Evolutionary conservation across 108 stramenopile genomes (phyloP).

Genomic region (Nitzschia sp.): DNA sequence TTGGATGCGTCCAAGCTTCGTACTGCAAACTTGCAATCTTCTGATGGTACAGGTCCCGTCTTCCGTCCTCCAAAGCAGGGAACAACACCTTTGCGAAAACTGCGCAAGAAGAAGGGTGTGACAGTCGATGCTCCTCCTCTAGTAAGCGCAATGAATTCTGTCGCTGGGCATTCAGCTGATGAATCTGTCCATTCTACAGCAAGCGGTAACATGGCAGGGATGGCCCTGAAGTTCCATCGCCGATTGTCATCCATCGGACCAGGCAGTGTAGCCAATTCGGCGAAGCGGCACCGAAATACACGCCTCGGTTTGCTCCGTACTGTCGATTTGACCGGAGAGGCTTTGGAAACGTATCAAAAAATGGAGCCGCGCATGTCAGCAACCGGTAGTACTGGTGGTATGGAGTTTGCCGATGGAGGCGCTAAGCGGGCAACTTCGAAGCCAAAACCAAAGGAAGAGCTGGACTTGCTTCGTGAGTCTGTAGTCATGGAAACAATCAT

Average conservation of each 20-base stretch:
- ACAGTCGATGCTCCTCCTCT: not conserved
- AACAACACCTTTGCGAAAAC: not conserved
- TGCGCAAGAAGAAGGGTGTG: not conserved
- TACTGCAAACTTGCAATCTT: not conserved
- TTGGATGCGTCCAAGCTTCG: not conserved
- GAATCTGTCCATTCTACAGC: not conserved
- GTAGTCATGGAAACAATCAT: conserved; percentile 74
- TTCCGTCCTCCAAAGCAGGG: conserved; percentile 2
- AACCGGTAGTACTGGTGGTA: conserved; percentile 1
- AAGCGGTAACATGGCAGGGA: conserved; percentile 15
- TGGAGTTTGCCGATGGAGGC: not conserved
- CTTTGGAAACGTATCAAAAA: conserved; percentile 51
- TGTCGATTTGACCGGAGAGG: conserved; percentile 70
- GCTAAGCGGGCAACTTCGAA: not conserved
- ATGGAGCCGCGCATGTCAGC: conserved; percentile 12
- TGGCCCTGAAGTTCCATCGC: conserved; percentile 33
- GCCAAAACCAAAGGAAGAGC: conserved; percentile 41
- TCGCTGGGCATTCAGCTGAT: not conserved
- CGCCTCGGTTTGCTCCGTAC: conserved; percentile 70
- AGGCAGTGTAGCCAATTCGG: not conserved
- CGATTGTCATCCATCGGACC: conserved; percentile 22
- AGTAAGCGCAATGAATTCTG: not conserved
- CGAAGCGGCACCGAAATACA: conserved; percentile 3
- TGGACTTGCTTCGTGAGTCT: conserved; percentile 64
- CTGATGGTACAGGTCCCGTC: conserved; percentile 1